Evolutionary conservation across 108 stramenopile genomes (phyloP).

Genomic region (Parietichytrium sp.): DNA sequence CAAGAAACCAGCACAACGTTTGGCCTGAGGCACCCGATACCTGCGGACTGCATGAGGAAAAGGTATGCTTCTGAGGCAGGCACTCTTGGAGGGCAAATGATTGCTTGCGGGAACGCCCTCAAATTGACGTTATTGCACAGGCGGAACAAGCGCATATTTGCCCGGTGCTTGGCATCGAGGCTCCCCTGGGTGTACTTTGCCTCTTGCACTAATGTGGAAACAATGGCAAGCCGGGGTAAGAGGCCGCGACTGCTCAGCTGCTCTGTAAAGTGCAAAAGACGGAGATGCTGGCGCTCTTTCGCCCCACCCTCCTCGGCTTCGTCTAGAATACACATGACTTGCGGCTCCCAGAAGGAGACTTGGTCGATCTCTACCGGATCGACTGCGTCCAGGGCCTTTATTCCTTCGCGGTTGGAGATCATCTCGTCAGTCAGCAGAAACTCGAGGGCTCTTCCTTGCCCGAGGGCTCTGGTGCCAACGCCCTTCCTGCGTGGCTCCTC

Average conservation of each 20-base stretch:
- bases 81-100: not conserved
- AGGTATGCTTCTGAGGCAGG: not conserved
- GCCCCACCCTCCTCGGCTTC: not conserved
- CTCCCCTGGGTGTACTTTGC: too few species aligned
- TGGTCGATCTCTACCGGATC: slow-evolving; percentile 9
- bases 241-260: not conserved
- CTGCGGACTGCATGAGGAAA: slow-evolving; percentile 25
- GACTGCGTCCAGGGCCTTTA: not conserved
- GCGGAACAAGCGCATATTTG: not conserved
- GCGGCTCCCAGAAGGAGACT: slow-evolving; percentile 22
- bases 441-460: not conserved
- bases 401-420: not conserved
- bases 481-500: slow-evolving; percentile 30
- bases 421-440: not conserved
- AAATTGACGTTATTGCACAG: not conserved
- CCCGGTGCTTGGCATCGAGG: not conserved
- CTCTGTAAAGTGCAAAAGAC: not conserved
- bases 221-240: slow-evolving; percentile 20
- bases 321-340: not conserved
- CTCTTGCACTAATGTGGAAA: not conserved
- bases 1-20: slow-evolving; percentile 7
- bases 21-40: not conserved
- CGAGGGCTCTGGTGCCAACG: slow-evolving; percentile 10
- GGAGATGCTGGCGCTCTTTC: not conserved
- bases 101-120: not conserved